Base-by-base conservation (phyloP, 73 alveolate genomes). In the Paramecium biaurelia region DNA sequence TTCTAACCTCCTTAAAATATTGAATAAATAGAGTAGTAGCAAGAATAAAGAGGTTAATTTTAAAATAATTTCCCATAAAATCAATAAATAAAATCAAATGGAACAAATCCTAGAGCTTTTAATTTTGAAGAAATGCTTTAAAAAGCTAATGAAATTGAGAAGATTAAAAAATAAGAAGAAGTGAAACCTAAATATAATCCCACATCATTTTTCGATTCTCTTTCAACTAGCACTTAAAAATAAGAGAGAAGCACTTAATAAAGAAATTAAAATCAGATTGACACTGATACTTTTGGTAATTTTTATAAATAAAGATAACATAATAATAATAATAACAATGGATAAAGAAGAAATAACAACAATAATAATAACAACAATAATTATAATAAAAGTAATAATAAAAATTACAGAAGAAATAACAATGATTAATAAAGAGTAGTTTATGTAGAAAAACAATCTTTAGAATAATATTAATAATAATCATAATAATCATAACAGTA, bases 211-310 rank as follows among this genome's bases (percentile, higher is more conserved):
- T 79, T 79, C 28, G 90, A 79, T 79, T 30, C 45, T 45, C 56
- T 79, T 10, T 43, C 76, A 23, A 79, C 90, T 2, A 79, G 86
- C 35, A 72, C 86, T 35, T 9, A 72, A 38, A 72, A 72, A 35
- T 42, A 72, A 37, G 86, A 79, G 20, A 79, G 74, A 79, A 11
- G 2, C 43, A 58, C 70, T 24, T 24, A 38, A 23, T 14, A 43
- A 43, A 79, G 90, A 41, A 79, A 79, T 24, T 8, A 79, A 47
- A 79, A 79, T 79, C n/a, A 79, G 28, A 43, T 79, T 43, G 90
- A 79, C 15, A 79, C 90, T 10, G 90, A 79, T 47, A 79, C 90
- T 11, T 79, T 79, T 43, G 90, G 90, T 9, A 79, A 79, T 79
- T 79, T 79, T 47, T 79, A 79, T 47, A 79, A 79, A 79, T 42